A percentile compares a stretch with the other conserved stretches of the same genome.
These are phyloP conservation scores for Pichia manshurica DNA, from an alignment of 805 yeast species.

Conservation along the genomic window DNA sequence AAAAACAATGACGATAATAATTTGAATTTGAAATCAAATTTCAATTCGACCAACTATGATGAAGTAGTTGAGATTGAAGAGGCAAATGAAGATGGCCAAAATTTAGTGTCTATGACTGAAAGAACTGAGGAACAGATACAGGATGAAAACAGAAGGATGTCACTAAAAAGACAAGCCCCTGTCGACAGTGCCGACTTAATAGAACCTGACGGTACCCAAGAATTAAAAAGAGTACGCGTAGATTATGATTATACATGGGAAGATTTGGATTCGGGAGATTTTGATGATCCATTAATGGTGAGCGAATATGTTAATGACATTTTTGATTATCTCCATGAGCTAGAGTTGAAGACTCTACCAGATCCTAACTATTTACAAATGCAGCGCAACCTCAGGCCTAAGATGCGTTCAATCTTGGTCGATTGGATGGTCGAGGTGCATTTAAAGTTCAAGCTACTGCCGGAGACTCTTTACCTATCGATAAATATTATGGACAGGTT, in stretches of 20 bases:
- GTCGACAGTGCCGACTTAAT: constrained; percentile 39
- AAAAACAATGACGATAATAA: not conserved
- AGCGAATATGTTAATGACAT: constrained; percentile 88
- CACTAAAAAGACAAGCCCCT: constrained; percentile 49
- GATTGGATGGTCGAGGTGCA: constrained; percentile 94
- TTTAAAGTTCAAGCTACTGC: constrained; percentile 70
- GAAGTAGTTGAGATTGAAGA: not conserved
- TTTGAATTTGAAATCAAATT: not conserved
- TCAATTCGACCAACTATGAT: not conserved
- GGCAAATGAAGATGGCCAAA: not conserved
- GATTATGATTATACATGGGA: constrained; percentile 51
- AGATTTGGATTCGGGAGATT: constrained; percentile 65
- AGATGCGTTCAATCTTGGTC: constrained; percentile 80
- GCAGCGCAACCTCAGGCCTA: constrained; percentile 67
- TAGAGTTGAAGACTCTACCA: constrained; percentile 70
- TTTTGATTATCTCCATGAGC: constrained; percentile 67
- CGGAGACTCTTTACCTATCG: constrained; percentile 80
- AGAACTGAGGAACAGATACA: constrained; percentile 24
- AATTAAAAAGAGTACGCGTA: constrained; percentile 27
- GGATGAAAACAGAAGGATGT: constrained; percentile 29
- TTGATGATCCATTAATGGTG: constrained; percentile 79
- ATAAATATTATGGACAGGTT: constrained; percentile 85
- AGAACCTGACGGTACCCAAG: constrained; percentile 25
- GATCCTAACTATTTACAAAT: constrained; percentile 59
- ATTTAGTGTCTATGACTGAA: constrained; percentile 16